Percentiles rank a stretch among this genome's conserved stretches.
Conservation (phyloP, 2,329 filamentous ascomycete species). For the Colletotrichum destructivum region DNA sequence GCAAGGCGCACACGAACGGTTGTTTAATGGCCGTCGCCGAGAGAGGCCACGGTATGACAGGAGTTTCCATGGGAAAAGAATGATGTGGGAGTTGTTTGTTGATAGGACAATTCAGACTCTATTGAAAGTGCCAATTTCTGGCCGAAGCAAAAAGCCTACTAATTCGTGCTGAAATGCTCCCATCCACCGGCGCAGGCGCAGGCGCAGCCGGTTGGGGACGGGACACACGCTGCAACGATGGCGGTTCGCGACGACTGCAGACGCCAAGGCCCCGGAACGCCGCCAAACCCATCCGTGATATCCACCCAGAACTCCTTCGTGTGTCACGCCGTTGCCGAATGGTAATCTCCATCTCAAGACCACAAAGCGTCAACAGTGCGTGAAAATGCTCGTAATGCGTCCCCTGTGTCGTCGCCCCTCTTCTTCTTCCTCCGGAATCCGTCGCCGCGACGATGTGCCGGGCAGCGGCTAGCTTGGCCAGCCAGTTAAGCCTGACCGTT, state of each 20-base stretch:
- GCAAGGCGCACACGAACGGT: slow-evolving; percentile 6
- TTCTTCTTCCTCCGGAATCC: neutral
- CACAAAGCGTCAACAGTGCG: slow-evolving; percentile 34
- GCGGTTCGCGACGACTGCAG: slow-evolving; percentile 25
- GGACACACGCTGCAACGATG: slow-evolving; percentile 23
- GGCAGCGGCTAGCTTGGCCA: neutral
- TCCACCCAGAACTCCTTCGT: slow-evolving; percentile 42
- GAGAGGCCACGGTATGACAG: neutral
- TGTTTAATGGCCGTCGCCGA: slow-evolving; percentile 8
- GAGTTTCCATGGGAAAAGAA: slow-evolving; percentile 2
- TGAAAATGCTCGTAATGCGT: slow-evolving; percentile 36
- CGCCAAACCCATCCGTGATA: slow-evolving; percentile 41
- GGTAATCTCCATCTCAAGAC: slow-evolving; percentile 41
- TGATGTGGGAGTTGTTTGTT: neutral
- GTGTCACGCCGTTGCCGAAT: slow-evolving; percentile 43
- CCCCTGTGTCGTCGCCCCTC: neutral
- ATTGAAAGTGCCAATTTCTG: slow-evolving; percentile 35
- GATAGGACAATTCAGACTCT: slow-evolving; percentile 38
- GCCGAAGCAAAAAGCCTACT: slow-evolving; percentile 39
- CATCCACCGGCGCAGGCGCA: slow-evolving; percentile 1
- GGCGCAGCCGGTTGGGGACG: neutral
- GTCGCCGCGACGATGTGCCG: neutral
- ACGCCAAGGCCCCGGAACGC: slow-evolving; percentile 42
- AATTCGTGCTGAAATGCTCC: slow-evolving; percentile 36
- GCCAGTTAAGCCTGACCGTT: slow-evolving; percentile 41